These are phyloP conservation scores for Acanthamoeba healyi DNA, from an alignment of 208 protist genomes.

Conservation along the genomic window DNA sequence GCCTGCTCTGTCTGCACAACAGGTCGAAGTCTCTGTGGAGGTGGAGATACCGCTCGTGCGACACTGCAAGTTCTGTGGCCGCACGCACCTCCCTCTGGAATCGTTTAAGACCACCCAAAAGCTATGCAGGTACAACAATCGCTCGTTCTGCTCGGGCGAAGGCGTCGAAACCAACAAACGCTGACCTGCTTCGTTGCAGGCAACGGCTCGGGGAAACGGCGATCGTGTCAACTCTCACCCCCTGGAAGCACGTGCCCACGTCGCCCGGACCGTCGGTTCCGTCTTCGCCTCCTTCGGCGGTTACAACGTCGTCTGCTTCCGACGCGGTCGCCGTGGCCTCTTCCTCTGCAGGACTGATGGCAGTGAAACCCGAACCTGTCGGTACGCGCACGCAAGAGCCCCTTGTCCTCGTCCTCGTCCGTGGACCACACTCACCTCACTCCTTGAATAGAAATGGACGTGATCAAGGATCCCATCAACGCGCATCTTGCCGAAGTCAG, in stretches of 20 bases:
- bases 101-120: slow-evolving; percentile 44
- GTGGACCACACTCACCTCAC: not conserved
- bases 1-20: not conserved
- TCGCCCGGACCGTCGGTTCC: not conserved
- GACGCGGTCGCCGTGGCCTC: not conserved
- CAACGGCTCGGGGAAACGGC: not conserved
- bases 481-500: not conserved
- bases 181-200: not conserved
- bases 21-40: slow-evolving; percentile 1
- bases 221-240: not conserved
- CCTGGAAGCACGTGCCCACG: slow-evolving; percentile 2
- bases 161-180: not conserved
- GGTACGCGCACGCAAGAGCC: too few species aligned
- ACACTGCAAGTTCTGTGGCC: slow-evolving; percentile 55
- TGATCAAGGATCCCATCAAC: not conserved
- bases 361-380: not conserved
- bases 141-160: too few species aligned
- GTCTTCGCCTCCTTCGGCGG: not conserved
- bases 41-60: slow-evolving; percentile 11
- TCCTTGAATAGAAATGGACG: not conserved
- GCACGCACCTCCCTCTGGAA: not conserved
- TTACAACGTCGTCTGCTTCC: not conserved
- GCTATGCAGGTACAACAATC: slow-evolving; percentile 27
- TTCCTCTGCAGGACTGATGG: not conserved
- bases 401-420: too few species aligned